Percentiles rank a stretch among this genome's conserved stretches.
phyloP scores from a whole-genome alignment of 208 protist species.

The Blastocrithidia nonstop region DNA sequence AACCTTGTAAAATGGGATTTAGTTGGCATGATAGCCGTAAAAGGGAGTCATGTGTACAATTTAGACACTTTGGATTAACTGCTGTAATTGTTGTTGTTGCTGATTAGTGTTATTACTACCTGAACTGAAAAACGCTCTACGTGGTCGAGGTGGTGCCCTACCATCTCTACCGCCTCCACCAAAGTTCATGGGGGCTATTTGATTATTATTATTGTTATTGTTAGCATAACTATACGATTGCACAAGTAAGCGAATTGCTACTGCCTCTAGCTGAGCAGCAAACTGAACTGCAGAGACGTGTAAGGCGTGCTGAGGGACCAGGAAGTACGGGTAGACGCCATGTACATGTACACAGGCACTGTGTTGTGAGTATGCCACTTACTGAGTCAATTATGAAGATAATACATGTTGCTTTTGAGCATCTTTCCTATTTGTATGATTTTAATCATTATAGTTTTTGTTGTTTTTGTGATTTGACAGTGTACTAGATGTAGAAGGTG shows the following conservation, averaged over 20 bases:
- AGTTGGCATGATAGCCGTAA: slow-evolving; percentile 47
- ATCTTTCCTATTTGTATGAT: too few relatives aligned
- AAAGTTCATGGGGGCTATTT: too few relatives aligned
- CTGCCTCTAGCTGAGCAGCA: slow-evolving; percentile 54
- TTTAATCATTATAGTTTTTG: too few relatives aligned
- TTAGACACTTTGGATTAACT: slow-evolving; percentile 59
- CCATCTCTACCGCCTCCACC: background rate
- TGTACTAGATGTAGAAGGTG: too few relatives aligned
- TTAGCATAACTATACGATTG: background rate
- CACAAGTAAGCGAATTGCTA: slow-evolving; percentile 16
- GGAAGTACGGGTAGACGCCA: slow-evolving; percentile 63
- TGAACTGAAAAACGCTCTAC: background rate
- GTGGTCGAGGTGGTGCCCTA: background rate
- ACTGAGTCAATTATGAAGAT: slow-evolving; percentile 2
- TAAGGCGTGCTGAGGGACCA: slow-evolving; percentile 32
- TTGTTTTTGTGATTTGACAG: too few relatives aligned
- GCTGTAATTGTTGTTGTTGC: slow-evolving; percentile 3
- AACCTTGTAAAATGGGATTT: slow-evolving; percentile 39
- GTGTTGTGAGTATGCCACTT: slow-evolving; percentile 7
- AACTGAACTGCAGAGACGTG: slow-evolving; percentile 45
- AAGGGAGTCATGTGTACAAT: slow-evolving; percentile 39
- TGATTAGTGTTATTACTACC: background rate
- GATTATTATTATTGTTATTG: background rate
- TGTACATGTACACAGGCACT: slow-evolving; percentile 67
- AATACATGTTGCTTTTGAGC: too few relatives aligned